Base-by-base conservation (phyloP, 78 protist species). In the Acrasis kona region DNA sequence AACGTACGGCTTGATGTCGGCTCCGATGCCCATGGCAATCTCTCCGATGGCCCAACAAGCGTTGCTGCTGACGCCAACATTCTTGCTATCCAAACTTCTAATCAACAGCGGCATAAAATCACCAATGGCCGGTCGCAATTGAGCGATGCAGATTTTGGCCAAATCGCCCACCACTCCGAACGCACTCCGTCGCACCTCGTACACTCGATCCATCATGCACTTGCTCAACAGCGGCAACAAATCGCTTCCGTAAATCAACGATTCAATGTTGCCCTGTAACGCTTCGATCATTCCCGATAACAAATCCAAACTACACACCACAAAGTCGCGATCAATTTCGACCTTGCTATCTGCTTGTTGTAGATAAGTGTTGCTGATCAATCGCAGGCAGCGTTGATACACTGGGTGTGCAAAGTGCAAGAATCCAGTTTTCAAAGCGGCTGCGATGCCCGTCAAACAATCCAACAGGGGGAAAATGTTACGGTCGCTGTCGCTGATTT, bases 31-130 rank as follows among this genome's bases (percentile, higher is more conserved):
- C 9, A 87, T 38, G 12, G 86, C 72, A 35, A 92, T 57, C 72
- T 90, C 94, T 7, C 94, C 93, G 10, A 90, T 1, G 2, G 93
- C 89, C 96, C 96, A 92, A 69, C 74, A 27, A 10, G 96, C 92
- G 69, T 92, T 92, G 82, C 86, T 87, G 82, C 93, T 88, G 19
- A 81, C 89, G 10, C 87, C 65, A 8, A 76, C 5, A 40, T 8
- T 35, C 30, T 76, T 80, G 39, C 72, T 86, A 36, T 27, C 31
- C 10, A 91, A 68, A 68, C 78, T 72, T 3, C 1, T 36, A 36
- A 9, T 29, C 12, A 90, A 40, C 32, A 84, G 38, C 5, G 42
- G 84, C n/a, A 89, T 10, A 31, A 81, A 34, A 6, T 78, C 80
- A 10, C 28, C 40, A 28, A 89, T 68, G 29, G n/a, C 31, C 0